A percentile compares a stretch with the other conserved stretches of the same genome.
Conservation (phyloP, 331 rosid genomes). For the Erythrophleum ivorense region DNA sequence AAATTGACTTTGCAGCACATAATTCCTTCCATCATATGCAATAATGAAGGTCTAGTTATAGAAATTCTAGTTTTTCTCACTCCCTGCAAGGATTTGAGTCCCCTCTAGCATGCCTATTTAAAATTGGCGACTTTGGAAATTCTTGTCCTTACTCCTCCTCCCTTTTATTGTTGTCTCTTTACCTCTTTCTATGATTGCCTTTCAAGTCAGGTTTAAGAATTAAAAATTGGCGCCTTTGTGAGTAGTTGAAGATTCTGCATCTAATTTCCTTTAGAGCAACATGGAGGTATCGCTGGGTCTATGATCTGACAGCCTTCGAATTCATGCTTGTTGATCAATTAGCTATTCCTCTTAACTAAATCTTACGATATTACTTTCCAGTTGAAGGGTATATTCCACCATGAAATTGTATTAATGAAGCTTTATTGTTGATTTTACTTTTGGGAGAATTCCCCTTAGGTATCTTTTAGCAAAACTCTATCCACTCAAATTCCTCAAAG, state of each 20-base stretch:
- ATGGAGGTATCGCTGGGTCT: not conserved
- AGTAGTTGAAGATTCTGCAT: not conserved
- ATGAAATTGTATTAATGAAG: not conserved
- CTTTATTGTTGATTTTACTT: not conserved
- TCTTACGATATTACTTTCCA: not conserved
- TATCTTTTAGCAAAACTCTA: not conserved
- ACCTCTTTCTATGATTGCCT: not conserved
- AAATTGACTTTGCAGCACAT: constrained; percentile 10
- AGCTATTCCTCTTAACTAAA: not conserved
- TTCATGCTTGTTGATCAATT: not conserved
- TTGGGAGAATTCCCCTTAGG: not conserved
- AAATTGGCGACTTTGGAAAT: not conserved
- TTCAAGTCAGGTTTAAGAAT: not conserved
- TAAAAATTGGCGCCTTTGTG: not conserved
- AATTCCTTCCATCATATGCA: constrained; percentile 19
- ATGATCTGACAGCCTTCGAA: not conserved
- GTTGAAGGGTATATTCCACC: not conserved
- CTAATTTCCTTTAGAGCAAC: not conserved
- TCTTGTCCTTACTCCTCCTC: not conserved
- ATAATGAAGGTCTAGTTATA: not conserved
- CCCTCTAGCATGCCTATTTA: not conserved
- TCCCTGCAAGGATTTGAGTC: not conserved
- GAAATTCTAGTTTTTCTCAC: not conserved
- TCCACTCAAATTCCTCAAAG: not conserved
- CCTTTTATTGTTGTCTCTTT: not conserved